phyloP scores from a whole-genome alignment of 2,329 filamentous ascomycete genomes.

The Penicillium brasilianum region DNA sequence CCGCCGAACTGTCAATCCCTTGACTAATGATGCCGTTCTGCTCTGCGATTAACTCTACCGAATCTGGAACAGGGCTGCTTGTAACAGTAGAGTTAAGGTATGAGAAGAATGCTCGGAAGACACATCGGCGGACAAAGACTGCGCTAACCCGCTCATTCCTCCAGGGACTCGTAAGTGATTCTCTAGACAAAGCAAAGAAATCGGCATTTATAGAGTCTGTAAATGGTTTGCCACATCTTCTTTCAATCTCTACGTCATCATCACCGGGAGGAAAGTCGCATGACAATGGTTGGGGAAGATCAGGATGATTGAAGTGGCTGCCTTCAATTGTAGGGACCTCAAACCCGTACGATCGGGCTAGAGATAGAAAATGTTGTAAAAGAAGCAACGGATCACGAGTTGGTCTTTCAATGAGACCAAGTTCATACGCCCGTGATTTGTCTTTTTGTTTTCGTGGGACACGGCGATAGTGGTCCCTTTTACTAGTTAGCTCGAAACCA shows the following conservation, averaged over 20 bases:
- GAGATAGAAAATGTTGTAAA: slow-evolving; percentile 5
- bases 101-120: slow-evolving; percentile 15
- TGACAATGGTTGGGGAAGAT: background rate
- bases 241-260: background rate
- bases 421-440: background rate
- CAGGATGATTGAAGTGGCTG: background rate
- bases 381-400: background rate
- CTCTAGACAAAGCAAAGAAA: background rate
- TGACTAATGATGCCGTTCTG: background rate
- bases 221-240: background rate
- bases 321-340: background rate
- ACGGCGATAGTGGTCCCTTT: slow-evolving; percentile 13
- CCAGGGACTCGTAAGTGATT: background rate
- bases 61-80: background rate
- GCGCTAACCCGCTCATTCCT: slow-evolving; percentile 7
- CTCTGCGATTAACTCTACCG: background rate
- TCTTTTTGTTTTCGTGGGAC: slow-evolving; percentile 18
- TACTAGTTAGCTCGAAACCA: background rate
- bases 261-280: background rate
- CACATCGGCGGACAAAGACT: slow-evolving; percentile 11
- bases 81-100: slow-evolving; percentile 1
- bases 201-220: background rate
- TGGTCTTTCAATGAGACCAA: slow-evolving; percentile 1
- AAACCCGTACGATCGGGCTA: background rate
- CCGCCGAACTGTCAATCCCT: background rate